These are phyloP conservation scores for Plectosphaerella sp. DNA, from an alignment of 2,329 filamentous ascomycete species.

Conservation along the genomic window DNA sequence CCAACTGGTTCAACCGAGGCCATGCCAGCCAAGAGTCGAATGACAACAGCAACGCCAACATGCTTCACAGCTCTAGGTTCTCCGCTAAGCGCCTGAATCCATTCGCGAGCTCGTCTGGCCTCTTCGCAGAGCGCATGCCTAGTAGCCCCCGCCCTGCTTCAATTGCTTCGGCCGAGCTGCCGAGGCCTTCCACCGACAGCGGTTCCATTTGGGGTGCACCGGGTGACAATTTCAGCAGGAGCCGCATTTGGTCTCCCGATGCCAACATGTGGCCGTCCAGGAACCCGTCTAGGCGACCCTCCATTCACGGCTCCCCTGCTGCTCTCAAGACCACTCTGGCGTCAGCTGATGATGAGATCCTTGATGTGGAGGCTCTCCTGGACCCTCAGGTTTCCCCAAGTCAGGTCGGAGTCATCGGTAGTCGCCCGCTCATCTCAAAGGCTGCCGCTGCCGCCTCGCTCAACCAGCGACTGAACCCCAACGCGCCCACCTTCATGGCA, in stretches of 20 bases:
- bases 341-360: slow-evolving; percentile 60
- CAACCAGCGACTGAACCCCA: slow-evolving; percentile 72
- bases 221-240: slow-evolving; percentile 36
- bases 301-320: slow-evolving; percentile 71
- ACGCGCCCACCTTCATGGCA: slow-evolving; percentile 82
- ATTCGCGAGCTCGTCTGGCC: slow-evolving; percentile 44
- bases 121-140: slow-evolving; percentile 50
- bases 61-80: slow-evolving; percentile 21
- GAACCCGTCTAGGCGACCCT: slow-evolving; percentile 75
- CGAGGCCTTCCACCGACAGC: slow-evolving; percentile 74
- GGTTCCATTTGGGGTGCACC: slow-evolving; percentile 67
- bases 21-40: slow-evolving; percentile 32
- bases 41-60: slow-evolving; percentile 31
- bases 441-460: slow-evolving; percentile 34
- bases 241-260: slow-evolving; percentile 63
- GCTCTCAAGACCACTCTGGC: slow-evolving; percentile 56
- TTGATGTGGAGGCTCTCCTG: slow-evolving; percentile 52
- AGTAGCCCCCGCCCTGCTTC: slow-evolving; percentile 63
- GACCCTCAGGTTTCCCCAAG: slow-evolving; percentile 49
- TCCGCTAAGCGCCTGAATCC: slow-evolving; percentile 39
- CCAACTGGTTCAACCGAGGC: slow-evolving; percentile 55
- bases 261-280: slow-evolving; percentile 50
- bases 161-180: slow-evolving; percentile 65
- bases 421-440: slow-evolving; percentile 44
- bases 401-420: slow-evolving; percentile 72